These are phyloP conservation scores for Puccinia hordei DNA, from an alignment of 1,284 basidiomycete species.

Conservation along the genomic window DNA sequence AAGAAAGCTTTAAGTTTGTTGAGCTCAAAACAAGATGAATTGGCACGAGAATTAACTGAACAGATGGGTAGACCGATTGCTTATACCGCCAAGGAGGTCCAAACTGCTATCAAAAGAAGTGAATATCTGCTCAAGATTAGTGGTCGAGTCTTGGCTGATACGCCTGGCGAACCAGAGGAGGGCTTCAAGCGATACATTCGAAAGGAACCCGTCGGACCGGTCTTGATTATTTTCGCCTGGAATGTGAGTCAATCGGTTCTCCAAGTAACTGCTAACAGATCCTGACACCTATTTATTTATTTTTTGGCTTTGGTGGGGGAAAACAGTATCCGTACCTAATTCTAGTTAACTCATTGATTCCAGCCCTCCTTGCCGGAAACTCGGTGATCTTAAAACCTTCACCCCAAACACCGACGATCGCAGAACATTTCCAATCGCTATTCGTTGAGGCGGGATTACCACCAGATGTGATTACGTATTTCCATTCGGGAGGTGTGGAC, in stretches of 20 bases:
- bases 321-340: conserved; percentile 76
- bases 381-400: conserved; percentile 88
- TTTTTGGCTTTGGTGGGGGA: background rate
- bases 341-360: conserved; percentile 84
- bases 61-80: conserved; percentile 85
- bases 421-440: conserved; percentile 75
- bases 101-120: conserved; percentile 77
- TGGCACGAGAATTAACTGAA: conserved; percentile 73
- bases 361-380: conserved; percentile 84
- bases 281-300: too few species aligned
- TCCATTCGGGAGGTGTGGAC: conserved; percentile 70
- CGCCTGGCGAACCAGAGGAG: conserved; percentile 68
- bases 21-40: conserved; percentile 69
- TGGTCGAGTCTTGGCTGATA: conserved; percentile 72
- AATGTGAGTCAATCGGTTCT: conserved; percentile 64
- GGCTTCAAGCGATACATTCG: conserved; percentile 71
- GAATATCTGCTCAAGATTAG: conserved; percentile 84
- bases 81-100: conserved; percentile 75
- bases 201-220: conserved; percentile 80
- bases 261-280: too few species aligned
- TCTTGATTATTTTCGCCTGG: conserved; percentile 84
- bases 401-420: conserved; percentile 85
- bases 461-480: conserved; percentile 72
- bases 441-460: conserved; percentile 76
- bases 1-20: conserved; percentile 68